phyloP scores from a whole-genome alignment of 495 filamentous ascomycete species.

The Lasiosphaeria hispida region DNA sequence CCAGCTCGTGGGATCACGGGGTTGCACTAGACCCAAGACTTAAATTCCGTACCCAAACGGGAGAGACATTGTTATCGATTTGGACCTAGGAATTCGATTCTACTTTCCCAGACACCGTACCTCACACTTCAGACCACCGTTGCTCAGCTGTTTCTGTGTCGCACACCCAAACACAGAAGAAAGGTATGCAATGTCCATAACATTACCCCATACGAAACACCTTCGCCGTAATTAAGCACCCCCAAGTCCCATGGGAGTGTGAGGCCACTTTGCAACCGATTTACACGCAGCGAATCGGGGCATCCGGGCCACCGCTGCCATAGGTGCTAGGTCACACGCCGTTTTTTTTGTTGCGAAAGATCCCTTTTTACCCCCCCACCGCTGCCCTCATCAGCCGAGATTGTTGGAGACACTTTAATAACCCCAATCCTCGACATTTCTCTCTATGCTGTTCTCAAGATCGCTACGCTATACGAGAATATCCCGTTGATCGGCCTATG shows the following conservation, averaged over 20 bases:
- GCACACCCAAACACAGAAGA: slow-evolving; percentile 2
- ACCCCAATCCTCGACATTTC: neutral
- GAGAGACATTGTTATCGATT: neutral
- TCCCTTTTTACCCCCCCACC: slow-evolving; percentile 22
- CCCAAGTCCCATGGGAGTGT: no score
- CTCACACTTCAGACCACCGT: neutral
- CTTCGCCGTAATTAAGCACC: slow-evolving; percentile 17
- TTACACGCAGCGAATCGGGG: slow-evolving; percentile 31
- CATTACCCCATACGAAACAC: neutral
- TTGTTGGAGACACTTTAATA: slow-evolving; percentile 16
- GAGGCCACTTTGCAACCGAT: slow-evolving; percentile 24
- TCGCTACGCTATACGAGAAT: neutral
- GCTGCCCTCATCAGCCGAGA: slow-evolving; percentile 23
- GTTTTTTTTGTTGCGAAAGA: slow-evolving; percentile 20
- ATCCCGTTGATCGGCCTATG: slow-evolving; percentile 7
- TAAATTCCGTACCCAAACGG: neutral
- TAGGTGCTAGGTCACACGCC: slow-evolving; percentile 12
- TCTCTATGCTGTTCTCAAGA: no score
- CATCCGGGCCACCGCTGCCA: slow-evolving; percentile 21
- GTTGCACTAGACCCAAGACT: neutral
- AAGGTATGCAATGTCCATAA: slow-evolving; percentile 23
- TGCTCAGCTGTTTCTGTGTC: slow-evolving; percentile 13
- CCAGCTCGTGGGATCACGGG: neutral
- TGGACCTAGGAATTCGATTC: neutral
- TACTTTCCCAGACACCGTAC: neutral